A percentile compares a stretch with the other conserved stretches of the same genome.
Evolutionary conservation across 2,329 filamentous ascomycete species (phyloP).

Genomic region (Penicillium sp.): DNA sequence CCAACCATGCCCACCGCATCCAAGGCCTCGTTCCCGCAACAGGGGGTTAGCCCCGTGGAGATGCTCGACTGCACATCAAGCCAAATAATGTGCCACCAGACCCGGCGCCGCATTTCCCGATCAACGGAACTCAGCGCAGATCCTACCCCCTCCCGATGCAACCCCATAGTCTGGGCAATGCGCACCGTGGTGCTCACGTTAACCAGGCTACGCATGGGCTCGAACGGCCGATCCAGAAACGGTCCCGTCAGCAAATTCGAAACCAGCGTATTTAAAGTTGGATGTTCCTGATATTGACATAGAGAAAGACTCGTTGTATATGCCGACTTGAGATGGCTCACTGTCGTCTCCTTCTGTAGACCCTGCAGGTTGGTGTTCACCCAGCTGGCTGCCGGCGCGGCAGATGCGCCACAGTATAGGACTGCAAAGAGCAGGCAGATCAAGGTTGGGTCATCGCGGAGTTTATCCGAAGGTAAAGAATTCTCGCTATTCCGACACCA

Average conservation of each 20-base stretch:
- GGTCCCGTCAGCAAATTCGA: neutral
- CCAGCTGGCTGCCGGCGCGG: neutral
- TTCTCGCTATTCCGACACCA: neutral
- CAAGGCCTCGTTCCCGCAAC: constrained; percentile 1
- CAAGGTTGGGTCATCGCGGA: constrained; percentile 7
- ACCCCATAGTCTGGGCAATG: neutral
- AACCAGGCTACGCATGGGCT: neutral
- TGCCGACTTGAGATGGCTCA: neutral
- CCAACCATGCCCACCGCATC: neutral
- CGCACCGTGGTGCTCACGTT: neutral
- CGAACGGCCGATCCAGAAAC: neutral
- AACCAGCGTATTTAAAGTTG: neutral
- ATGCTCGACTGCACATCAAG: constrained; percentile 18
- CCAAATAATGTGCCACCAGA: constrained; percentile 20
- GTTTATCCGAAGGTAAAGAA: neutral
- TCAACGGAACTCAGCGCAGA: constrained; percentile 2
- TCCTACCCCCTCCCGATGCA: neutral
- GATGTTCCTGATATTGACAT: neutral
- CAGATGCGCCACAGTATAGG: neutral
- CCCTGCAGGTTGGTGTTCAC: neutral
- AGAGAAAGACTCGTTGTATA: neutral
- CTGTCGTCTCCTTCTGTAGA: neutral
- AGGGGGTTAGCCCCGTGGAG: constrained; percentile 13
- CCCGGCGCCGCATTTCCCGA: constrained; percentile 5
- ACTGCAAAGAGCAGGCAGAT: neutral